Evolutionary conservation across 2,329 filamentous ascomycete genomes (phyloP).

Genomic region (Talaromyces funiculosus): DNA sequence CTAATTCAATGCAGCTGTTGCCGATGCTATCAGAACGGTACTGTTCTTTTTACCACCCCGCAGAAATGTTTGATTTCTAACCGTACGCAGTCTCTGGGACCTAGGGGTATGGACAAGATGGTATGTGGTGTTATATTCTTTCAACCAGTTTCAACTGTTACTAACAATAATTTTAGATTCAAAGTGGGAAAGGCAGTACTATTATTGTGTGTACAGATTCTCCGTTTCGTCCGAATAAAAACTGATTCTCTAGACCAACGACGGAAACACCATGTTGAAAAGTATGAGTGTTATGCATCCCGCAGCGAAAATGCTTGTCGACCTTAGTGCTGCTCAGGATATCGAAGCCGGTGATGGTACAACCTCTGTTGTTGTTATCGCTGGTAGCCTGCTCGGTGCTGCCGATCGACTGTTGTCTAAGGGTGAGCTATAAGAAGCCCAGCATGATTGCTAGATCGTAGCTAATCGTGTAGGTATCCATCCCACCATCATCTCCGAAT

Average conservation of each 20-base stretch:
- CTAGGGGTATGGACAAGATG: conserved; percentile 99
- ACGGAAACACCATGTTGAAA: conserved; percentile 98
- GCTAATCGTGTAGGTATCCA: conserved; percentile 58
- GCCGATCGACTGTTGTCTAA: conserved; percentile 87
- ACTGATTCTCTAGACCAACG: conserved; percentile 64
- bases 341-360: conserved; percentile 98
- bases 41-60: conserved; percentile 18
- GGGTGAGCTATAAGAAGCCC: conserved; percentile 41
- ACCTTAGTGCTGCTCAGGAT: conserved; percentile 94
- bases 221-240: conserved; percentile 14
- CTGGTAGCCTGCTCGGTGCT: conserved; percentile 86
- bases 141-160: background rate
- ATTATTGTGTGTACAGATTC: conserved; percentile 61
- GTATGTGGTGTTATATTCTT: conserved; percentile 29
- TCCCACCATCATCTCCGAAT: conserved; percentile 94
- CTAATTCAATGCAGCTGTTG: conserved; percentile 63
- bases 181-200: conserved; percentile 91
- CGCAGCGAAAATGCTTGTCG: conserved; percentile 98
- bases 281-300: conserved; percentile 99
- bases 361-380: conserved; percentile 96
- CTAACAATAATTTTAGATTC: conserved; percentile 55
- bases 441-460: background rate
- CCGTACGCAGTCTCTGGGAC: conserved; percentile 67
- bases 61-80: conserved; percentile 26
- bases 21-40: conserved; percentile 91